Evolutionary conservation across 805 yeast species (phyloP), one percentile per base, ranked within the genome.

Genomic region (Yamadazyma scolyti): DNA sequence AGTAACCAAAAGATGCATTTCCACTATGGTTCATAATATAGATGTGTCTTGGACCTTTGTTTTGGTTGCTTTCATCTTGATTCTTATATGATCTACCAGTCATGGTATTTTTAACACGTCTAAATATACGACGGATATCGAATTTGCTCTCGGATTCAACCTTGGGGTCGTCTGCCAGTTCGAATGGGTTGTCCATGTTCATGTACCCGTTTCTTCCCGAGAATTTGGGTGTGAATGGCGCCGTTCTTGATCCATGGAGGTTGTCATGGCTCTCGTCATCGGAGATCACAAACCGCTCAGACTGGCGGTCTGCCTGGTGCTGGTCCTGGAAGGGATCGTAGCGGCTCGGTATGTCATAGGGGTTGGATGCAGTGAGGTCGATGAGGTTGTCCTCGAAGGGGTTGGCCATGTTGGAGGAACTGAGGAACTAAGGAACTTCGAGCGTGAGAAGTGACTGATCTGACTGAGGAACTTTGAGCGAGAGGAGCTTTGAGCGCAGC

Each of bases 11-110:
- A 2, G 73, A 57, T 6, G 58, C 46, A 48, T 85, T 85, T 7
- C 75, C 68, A 5, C 58, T 50, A 22, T 66, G 66, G 49, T 83
- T 79, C 64, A 85, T 84, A 29, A 89, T 52, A 45, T 73, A 68
- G 14, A 90, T 79, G 16, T 62, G 62, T 24, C 72, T 46, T 6
- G 71, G 71, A 1, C 60, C 68, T 35, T 27, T 32, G 15, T 18
- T 24, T 10, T 15, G 18, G 25, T 25, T 33, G 16, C 20, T 27
- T 2, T 36, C 37, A 7, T 23, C 34, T 33, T 23, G 35, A 28
- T 34, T 32, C 30, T 15, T 40, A 29, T 11, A 39, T 22, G 20
- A 55, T 36, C 23, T 45, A 39, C 25, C 52, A 32, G 38, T 50
- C 55, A 30, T 55, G 9, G 19, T 46, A 46, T 14, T 38, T 39